Conservation (phyloP, 2,329 filamentous ascomycete species). For the Dactylellina parvicollis region DNA sequence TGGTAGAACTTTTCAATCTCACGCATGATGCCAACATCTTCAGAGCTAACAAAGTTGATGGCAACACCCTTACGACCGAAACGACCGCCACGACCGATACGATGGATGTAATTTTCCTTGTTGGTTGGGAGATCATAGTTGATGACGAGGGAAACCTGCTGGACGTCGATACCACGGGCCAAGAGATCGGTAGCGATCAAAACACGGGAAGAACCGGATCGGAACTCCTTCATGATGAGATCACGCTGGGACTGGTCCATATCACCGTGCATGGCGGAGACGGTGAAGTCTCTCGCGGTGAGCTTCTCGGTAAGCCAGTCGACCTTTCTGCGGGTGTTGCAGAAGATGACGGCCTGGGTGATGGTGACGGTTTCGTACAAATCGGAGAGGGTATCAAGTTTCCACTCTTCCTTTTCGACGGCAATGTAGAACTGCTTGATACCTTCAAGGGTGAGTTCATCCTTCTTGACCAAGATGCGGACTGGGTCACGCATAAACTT, state of each 20-base stretch:
- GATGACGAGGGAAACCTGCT: slow-evolving; percentile 99
- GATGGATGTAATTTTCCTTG: slow-evolving; percentile 99
- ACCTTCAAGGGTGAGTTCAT: slow-evolving; percentile 98
- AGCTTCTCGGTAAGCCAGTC: slow-evolving; percentile 99
- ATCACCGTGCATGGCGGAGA: slow-evolving; percentile 99
- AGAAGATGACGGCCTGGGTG: slow-evolving; percentile 99
- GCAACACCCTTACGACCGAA: slow-evolving; percentile 99
- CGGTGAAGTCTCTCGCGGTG: slow-evolving; percentile 96
- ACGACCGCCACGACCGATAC: slow-evolving; percentile 98
- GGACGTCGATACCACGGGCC: slow-evolving; percentile 99
- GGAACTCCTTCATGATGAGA: slow-evolving; percentile 99
- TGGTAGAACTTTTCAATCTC: slow-evolving; percentile 99
- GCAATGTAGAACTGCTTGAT: slow-evolving; percentile 99
- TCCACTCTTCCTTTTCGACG: slow-evolving; percentile 99
- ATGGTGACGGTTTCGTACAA: slow-evolving; percentile 99
- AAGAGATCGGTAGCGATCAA: slow-evolving; percentile 97
- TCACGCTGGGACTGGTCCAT: slow-evolving; percentile 99
- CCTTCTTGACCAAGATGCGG: slow-evolving; percentile 99
- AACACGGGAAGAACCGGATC: slow-evolving; percentile 96
- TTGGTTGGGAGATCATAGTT: slow-evolving; percentile 99
- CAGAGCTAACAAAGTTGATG: slow-evolving; percentile 99
- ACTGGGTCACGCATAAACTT: slow-evolving; percentile 99
- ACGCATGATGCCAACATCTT: slow-evolving; percentile 99
- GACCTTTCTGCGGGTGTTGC: slow-evolving; percentile 99
- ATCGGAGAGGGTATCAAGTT: slow-evolving; percentile 98